Percentiles rank a stretch among this genome's conserved stretches.
Evolutionary conservation across 495 filamentous ascomycete genomes (phyloP).

Genomic region (Tuber borchii): DNA sequence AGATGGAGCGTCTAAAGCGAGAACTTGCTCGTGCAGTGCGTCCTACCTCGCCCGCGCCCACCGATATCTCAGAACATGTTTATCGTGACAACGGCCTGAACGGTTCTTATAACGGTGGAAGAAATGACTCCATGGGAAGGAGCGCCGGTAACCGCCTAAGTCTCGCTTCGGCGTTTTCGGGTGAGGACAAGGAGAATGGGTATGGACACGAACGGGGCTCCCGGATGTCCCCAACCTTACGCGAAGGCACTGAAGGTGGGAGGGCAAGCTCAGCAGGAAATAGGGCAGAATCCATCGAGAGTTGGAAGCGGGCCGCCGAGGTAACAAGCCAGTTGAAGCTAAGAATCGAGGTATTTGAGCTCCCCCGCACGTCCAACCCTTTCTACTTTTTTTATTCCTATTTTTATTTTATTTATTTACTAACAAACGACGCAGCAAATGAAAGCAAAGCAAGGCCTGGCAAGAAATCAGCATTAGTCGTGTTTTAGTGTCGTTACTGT

Average conservation of each 20-base stretch:
- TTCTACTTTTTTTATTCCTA: background rate
- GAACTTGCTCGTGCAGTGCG: slow-evolving; percentile 53
- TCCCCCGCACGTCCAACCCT: background rate
- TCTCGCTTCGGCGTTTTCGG: slow-evolving; percentile 62
- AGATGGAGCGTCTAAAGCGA: slow-evolving; percentile 88
- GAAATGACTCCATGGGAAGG: slow-evolving; percentile 20
- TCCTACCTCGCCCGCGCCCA: slow-evolving; percentile 44
- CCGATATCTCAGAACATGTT: slow-evolving; percentile 42
- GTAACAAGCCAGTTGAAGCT: slow-evolving; percentile 96
- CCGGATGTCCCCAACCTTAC: slow-evolving; percentile 35
- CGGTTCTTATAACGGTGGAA: slow-evolving; percentile 29
- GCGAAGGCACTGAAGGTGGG: slow-evolving; percentile 39
- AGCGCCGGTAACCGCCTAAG: slow-evolving; percentile 52
- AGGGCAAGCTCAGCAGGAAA: slow-evolving; percentile 47
- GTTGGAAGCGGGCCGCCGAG: slow-evolving; percentile 97
- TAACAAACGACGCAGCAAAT: slow-evolving; percentile 25
- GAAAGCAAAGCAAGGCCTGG: slow-evolving; percentile 43
- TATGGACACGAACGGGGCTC: slow-evolving; percentile 46
- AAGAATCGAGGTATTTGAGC: slow-evolving; percentile 67
- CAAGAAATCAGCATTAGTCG: slow-evolving; percentile 21
- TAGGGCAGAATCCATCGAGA: slow-evolving; percentile 64
- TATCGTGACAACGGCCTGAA: slow-evolving; percentile 32
- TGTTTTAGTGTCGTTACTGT: slow-evolving; percentile 6
- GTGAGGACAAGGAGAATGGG: slow-evolving; percentile 72
- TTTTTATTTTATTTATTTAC: background rate